Evolutionary conservation across 768 basidiomycete species (phyloP).

Genomic region (Phaffia australis): DNA sequence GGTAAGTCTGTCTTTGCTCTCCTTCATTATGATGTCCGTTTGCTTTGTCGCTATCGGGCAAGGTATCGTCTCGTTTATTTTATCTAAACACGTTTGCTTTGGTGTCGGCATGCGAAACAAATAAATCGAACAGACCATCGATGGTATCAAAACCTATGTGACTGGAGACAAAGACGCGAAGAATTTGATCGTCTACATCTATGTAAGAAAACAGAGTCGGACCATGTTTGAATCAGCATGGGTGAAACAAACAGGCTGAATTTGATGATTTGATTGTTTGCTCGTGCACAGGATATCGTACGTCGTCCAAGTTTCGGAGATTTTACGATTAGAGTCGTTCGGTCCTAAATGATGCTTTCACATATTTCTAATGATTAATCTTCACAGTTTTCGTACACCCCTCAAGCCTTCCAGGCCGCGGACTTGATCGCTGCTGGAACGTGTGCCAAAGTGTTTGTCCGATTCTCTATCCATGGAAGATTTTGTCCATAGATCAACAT

Average conservation of each 20-base stretch:
- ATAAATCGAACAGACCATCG: not conserved
- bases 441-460: not conserved
- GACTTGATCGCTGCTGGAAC: not conserved
- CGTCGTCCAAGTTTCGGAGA: too few species aligned
- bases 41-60: not conserved
- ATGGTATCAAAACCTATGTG: not conserved
- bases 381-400: not conserved
- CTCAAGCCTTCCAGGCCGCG: constrained; percentile 1
- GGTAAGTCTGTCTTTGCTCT: constrained; percentile 1
- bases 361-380: not conserved
- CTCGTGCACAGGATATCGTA: too few species aligned
- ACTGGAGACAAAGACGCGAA: too few species aligned
- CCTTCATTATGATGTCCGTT: not conserved
- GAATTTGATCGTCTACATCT: too few species aligned
- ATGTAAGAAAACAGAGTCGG: too few species aligned
- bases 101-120: constrained; percentile 2
- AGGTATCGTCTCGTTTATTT: not conserved
- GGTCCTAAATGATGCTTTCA: too few species aligned
- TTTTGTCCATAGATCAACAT: not conserved
- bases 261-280: too few species aligned
- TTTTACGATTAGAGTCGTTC: too few species aligned
- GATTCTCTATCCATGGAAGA: not conserved
- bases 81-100: not conserved
- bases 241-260: not conserved
- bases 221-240: not conserved